Evolutionary conservation across 306 rosid species (phyloP).

Genomic region (Acacia confusa): DNA sequence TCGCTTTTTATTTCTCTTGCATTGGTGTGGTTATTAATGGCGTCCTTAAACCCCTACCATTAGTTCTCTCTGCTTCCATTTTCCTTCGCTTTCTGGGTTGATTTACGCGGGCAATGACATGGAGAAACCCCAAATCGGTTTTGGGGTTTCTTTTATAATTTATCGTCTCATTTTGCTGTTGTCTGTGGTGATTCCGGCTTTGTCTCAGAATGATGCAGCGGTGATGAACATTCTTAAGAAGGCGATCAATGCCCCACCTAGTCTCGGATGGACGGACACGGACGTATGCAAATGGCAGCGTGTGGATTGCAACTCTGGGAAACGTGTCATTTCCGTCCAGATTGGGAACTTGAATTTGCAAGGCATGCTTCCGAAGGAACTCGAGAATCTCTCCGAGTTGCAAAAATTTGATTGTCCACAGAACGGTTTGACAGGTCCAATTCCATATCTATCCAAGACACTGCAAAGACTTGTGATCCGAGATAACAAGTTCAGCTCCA

Average conservation of each 20-base stretch:
- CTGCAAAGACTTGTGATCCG: constrained; percentile 46
- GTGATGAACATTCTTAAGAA: constrained; percentile 50
- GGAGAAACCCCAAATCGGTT: constrained; percentile 43
- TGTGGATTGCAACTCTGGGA: constrained; percentile 35
- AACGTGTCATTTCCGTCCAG: constrained; percentile 49
- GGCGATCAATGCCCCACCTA: constrained; percentile 32
- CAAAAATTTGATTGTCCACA: constrained; percentile 49
- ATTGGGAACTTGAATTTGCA: constrained; percentile 51
- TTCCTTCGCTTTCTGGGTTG: background rate
- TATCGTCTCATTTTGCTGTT: background rate
- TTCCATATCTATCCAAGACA: constrained; percentile 57
- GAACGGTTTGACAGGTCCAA: constrained; percentile 53
- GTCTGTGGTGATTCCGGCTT: background rate
- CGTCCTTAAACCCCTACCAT: constrained; percentile 32
- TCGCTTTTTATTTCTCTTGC: background rate
- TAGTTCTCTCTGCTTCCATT: background rate
- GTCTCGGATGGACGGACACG: constrained; percentile 51
- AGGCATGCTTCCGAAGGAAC: constrained; percentile 64
- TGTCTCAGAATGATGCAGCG: constrained; percentile 45
- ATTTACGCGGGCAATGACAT: constrained; percentile 16
- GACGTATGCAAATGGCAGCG: constrained; percentile 56
- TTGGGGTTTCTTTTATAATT: constrained; percentile 12
- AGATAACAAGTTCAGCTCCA: constrained; percentile 47
- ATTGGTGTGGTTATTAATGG: constrained; percentile 2
- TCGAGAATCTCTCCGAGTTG: constrained; percentile 39